Percentiles rank a stretch among this genome's conserved stretches.
These are phyloP conservation scores for Suillus subluteus DNA, from an alignment of 768 basidiomycete genomes.

Conservation along the genomic window DNA sequence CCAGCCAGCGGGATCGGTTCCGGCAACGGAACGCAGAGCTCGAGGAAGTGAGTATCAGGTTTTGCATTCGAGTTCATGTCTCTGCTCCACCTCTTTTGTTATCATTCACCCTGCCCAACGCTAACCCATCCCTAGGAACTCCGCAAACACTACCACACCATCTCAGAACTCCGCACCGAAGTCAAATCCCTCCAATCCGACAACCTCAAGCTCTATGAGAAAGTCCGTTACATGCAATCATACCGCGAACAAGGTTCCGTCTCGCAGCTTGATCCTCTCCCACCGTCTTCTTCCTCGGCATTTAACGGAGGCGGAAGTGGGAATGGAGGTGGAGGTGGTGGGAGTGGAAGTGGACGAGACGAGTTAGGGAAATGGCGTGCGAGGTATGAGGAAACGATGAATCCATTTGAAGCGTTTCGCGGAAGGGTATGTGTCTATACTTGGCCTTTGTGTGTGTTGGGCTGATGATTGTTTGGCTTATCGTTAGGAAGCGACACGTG, in stretches of 20 bases:
- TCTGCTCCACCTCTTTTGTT: slow-evolving; percentile 8
- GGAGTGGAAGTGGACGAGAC: slow-evolving; percentile 50
- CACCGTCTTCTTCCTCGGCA: slow-evolving; percentile 35
- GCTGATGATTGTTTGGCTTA: slow-evolving; percentile 9
- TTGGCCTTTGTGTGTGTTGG: background rate
- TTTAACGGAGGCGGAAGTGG: slow-evolving; percentile 42
- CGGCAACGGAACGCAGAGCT: slow-evolving; percentile 95
- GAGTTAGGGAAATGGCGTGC: slow-evolving; percentile 89
- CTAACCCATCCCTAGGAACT: slow-evolving; percentile 63
- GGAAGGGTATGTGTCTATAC: slow-evolving; percentile 70
- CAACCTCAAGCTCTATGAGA: slow-evolving; percentile 98
- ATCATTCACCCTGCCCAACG: background rate
- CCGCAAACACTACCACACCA: slow-evolving; percentile 91
- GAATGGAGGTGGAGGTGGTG: slow-evolving; percentile 40
- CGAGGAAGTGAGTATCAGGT: slow-evolving; percentile 76
- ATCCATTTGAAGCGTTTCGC: slow-evolving; percentile 97
- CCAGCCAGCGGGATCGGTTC: slow-evolving; percentile 97
- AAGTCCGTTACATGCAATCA: slow-evolving; percentile 98
- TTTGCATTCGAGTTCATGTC: background rate
- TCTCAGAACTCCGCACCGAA: slow-evolving; percentile 92
- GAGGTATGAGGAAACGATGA: slow-evolving; percentile 96
- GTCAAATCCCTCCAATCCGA: slow-evolving; percentile 91
- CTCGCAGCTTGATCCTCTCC: slow-evolving; percentile 72
- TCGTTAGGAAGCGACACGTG: slow-evolving; percentile 88
- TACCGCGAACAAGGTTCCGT: slow-evolving; percentile 79